Percentiles rank a stretch among this genome's conserved stretches.
These are phyloP conservation scores for Pestalotiopsis sp. DNA, from an alignment of 2,329 filamentous ascomycete species.

Conservation along the genomic window DNA sequence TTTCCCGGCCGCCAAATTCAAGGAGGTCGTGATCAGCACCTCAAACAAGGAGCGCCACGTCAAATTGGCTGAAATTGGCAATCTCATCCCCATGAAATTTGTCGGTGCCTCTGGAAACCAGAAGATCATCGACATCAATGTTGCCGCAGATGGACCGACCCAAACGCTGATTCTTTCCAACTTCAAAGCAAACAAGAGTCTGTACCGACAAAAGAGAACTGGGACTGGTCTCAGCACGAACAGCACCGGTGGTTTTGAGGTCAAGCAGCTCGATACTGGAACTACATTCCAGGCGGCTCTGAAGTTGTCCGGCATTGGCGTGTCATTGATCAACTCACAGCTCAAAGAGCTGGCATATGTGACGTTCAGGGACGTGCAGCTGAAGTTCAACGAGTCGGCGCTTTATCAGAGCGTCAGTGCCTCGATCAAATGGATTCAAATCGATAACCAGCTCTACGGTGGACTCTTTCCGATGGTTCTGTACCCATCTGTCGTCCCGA, in stretches of 20 bases:
- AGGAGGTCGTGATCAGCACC: constrained; percentile 83
- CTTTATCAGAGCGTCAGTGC: constrained; percentile 90
- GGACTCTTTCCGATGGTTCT: constrained; percentile 97
- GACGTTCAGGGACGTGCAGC: constrained; percentile 86
- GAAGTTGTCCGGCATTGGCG: constrained; percentile 84
- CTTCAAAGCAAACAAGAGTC: constrained; percentile 88
- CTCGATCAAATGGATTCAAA: constrained; percentile 97
- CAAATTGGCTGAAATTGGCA: constrained; percentile 95
- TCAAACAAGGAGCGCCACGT: constrained; percentile 85
- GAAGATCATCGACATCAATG: constrained; percentile 96
- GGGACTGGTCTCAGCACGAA: constrained; percentile 56
- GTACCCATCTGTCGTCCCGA: constrained; percentile 96
- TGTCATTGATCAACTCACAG: constrained; percentile 92
- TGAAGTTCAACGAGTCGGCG: constrained; percentile 91
- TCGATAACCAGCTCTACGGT: constrained; percentile 97
- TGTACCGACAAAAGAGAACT: constrained; percentile 68
- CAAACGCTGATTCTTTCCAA: constrained; percentile 94
- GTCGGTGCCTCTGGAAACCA: constrained; percentile 67
- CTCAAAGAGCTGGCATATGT: constrained; percentile 91
- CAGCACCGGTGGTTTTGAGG: constrained; percentile 77
- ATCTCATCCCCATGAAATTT: constrained; percentile 92
- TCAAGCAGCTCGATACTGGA: constrained; percentile 87
- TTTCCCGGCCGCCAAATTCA: constrained; percentile 95
- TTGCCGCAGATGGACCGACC: constrained; percentile 91
- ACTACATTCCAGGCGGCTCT: constrained; percentile 89